These are phyloP conservation scores for Pythium utonaiense DNA, from an alignment of 352 stramenopile species.

Conservation along the genomic window DNA sequence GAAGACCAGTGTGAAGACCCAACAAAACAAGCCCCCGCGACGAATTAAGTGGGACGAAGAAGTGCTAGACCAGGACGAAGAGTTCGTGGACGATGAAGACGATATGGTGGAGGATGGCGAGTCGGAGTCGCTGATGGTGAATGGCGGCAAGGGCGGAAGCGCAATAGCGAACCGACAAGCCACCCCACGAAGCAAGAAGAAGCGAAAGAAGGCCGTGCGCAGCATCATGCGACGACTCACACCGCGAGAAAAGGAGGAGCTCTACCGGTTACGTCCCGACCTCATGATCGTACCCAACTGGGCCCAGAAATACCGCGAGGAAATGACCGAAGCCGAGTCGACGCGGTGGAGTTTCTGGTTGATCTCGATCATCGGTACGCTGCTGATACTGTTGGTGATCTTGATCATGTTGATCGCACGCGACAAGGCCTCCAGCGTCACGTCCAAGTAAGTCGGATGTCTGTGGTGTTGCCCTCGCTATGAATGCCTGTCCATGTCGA, in stretches of 20 bases:
- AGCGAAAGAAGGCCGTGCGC: slow-evolving; percentile 73
- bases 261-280: slow-evolving; percentile 77
- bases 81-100: slow-evolving; percentile 65
- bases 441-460: slow-evolving; percentile 6
- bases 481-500: not conserved
- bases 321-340: slow-evolving; percentile 65
- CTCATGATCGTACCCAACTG: slow-evolving; percentile 88
- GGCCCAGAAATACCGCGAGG: slow-evolving; percentile 86
- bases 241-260: slow-evolving; percentile 78
- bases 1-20: slow-evolving; percentile 32
- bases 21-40: slow-evolving; percentile 31
- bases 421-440: slow-evolving; percentile 34
- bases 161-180: slow-evolving; percentile 47
- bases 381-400: slow-evolving; percentile 71
- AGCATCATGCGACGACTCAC: slow-evolving; percentile 80
- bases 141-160: slow-evolving; percentile 30
- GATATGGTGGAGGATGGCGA: slow-evolving; percentile 32
- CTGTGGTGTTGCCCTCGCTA: not conserved
- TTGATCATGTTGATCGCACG: slow-evolving; percentile 73
- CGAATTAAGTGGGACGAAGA: slow-evolving; percentile 74
- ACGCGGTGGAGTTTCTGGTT: slow-evolving; percentile 77
- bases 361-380: slow-evolving; percentile 62
- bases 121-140: slow-evolving; percentile 53
- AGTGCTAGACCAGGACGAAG: slow-evolving; percentile 71
- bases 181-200: slow-evolving; percentile 70